phyloP scores from a whole-genome alignment of 805 yeast species.

The Diddensiella santjacobensis region DNA sequence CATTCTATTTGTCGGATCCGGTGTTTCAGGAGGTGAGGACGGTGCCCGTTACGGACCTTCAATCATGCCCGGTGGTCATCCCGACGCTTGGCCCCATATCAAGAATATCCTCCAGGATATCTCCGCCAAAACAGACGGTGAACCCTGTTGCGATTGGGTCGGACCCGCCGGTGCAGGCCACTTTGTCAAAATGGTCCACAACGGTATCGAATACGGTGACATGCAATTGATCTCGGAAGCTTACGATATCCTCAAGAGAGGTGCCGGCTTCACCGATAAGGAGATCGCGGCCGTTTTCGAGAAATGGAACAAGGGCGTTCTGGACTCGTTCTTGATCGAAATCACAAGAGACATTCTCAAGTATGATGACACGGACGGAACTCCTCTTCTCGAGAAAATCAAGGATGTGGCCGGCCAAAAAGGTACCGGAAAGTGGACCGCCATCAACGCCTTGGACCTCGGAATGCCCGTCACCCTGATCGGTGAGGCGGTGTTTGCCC shows the following conservation, averaged over 20 bases:
- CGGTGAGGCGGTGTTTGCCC: conserved; percentile 97
- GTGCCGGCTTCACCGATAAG: conserved; percentile 82
- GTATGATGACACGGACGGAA: conserved; percentile 84
- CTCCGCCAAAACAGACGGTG: conserved; percentile 95
- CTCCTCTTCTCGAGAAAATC: conserved; percentile 93
- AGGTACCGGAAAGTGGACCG: conserved; percentile 99
- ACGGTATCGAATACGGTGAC: conserved; percentile 99
- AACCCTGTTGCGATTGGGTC: conserved; percentile 99
- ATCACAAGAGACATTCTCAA: conserved; percentile 93
- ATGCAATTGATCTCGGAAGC: conserved; percentile 99
- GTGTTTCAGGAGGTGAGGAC: conserved; percentile 99
- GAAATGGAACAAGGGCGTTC: conserved; percentile 94
- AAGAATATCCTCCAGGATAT: conserved; percentile 95
- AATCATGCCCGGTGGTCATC: conserved; percentile 98
- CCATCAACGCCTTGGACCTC: conserved; percentile 93
- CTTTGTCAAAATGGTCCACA: conserved; percentile 99
- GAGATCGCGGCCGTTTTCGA: conserved; percentile 92
- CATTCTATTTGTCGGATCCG: conserved; percentile 91
- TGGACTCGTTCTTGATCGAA: conserved; percentile 95
- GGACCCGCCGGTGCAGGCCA: conserved; percentile 99
- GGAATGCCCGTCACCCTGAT: conserved; percentile 98
- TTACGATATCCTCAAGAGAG: conserved; percentile 91
- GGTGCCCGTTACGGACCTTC: conserved; percentile 99
- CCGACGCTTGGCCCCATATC: conserved; percentile 98
- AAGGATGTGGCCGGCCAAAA: conserved; percentile 97